Conservation (phyloP, 768 basidiomycete species). For the Auriculariales sp. region DNA sequence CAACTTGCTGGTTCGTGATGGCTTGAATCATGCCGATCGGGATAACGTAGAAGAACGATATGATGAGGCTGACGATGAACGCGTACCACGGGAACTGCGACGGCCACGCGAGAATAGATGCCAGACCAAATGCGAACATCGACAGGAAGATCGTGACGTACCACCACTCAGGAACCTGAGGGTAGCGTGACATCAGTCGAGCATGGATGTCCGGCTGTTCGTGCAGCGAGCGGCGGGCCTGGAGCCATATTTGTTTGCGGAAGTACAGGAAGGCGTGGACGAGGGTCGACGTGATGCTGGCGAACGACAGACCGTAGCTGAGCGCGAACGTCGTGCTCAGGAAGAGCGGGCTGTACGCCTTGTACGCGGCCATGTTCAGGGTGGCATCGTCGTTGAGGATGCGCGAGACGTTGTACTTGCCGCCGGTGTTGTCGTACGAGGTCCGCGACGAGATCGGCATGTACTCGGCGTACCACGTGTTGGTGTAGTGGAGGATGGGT, state of each 20-base stretch:
- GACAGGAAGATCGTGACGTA: constrained; percentile 45
- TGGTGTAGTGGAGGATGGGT: constrained; percentile 35
- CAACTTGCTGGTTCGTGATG: constrained; percentile 21
- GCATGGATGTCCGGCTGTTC: constrained; percentile 81
- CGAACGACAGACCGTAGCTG: constrained; percentile 68
- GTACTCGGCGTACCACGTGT: constrained; percentile 14
- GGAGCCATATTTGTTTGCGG: constrained; percentile 64
- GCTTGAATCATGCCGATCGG: constrained; percentile 46
- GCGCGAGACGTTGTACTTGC: constrained; percentile 37
- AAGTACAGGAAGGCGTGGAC: constrained; percentile 60
- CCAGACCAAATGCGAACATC: constrained; percentile 55
- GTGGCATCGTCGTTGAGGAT: constrained; percentile 40
- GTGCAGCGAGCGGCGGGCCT: constrained; percentile 50
- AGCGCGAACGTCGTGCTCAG: constrained; percentile 56
- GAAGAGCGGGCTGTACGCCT: constrained; percentile 45
- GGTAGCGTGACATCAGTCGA: constrained; percentile 62
- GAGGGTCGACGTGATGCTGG: constrained; percentile 60
- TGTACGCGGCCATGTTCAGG: constrained; percentile 40
- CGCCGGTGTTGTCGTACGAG: constrained; percentile 52
- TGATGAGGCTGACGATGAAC: constrained; percentile 55
- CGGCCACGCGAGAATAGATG: constrained; percentile 59
- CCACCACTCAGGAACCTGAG: constrained; percentile 79
- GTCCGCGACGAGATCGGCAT: constrained; percentile 41
- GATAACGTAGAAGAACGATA: constrained; percentile 51
- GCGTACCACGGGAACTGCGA: constrained; percentile 56